Percentiles rank a stretch among this genome's conserved stretches.
Conservation (phyloP, 2,329 filamentous ascomycete genomes). For the Fusarium sp. region DNA sequence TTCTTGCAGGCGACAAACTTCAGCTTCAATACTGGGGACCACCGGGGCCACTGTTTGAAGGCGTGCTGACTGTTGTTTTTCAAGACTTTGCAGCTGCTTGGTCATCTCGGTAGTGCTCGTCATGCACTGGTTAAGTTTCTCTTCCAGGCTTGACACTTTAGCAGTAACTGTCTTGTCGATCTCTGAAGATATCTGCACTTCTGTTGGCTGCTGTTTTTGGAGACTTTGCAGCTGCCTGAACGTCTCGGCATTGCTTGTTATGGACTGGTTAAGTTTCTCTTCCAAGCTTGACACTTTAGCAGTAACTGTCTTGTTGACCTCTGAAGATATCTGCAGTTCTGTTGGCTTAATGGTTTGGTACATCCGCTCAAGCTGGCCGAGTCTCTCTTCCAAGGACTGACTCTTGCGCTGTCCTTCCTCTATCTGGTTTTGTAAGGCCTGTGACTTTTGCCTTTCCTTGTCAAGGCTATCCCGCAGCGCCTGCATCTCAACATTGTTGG, state of each 20-base stretch:
- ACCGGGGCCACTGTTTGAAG: not conserved
- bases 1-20: not conserved
- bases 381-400: constrained; percentile 27
- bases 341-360: constrained; percentile 34
- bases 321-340: not conserved
- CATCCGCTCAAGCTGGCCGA: constrained; percentile 41
- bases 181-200: not conserved
- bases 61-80: not conserved
- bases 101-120: not conserved
- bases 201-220: not conserved
- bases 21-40: not conserved
- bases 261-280: not conserved
- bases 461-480: constrained; percentile 22
- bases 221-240: not conserved
- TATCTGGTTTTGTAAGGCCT: constrained; percentile 19
- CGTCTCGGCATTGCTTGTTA: not conserved
- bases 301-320: constrained; percentile 6
- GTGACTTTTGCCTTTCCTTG: constrained; percentile 25
- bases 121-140: not conserved
- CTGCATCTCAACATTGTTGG: constrained; percentile 10
- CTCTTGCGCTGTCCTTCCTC: constrained; percentile 14
- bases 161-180: constrained; percentile 5
- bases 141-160: not conserved
- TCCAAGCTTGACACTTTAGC: not conserved
- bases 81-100: not conserved